A percentile compares a stretch with the other conserved stretches of the same genome.
Conservation (phyloP, 106 monocot species). For the Dendrobium catenatum region DNA sequence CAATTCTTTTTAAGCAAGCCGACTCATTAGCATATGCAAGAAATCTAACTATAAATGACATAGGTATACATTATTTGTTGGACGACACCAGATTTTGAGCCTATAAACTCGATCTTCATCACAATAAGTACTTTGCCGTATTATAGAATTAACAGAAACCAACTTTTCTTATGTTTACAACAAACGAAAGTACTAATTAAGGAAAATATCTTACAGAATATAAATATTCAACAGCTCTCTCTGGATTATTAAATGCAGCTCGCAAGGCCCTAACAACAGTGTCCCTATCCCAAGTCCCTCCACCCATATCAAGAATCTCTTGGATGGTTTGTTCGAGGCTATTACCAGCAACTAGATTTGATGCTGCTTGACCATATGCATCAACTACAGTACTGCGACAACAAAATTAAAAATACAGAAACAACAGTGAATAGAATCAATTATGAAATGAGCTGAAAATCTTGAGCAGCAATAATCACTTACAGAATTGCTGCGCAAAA, state of each 20-base stretch:
- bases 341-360: conserved; percentile 74
- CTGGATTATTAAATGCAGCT: conserved; percentile 90
- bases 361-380: conserved; percentile 72
- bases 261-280: conserved; percentile 76
- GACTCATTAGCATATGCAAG: too few relatives aligned
- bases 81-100: too few relatives aligned
- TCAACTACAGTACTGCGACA: conserved; percentile 35
- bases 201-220: conserved; percentile 56
- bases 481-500: neutral
- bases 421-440: neutral
- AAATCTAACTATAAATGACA: too few relatives aligned
- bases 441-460: neutral
- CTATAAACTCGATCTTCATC: neutral
- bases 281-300: conserved; percentile 81
- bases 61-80: too few relatives aligned
- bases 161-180: neutral
- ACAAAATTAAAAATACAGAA: neutral
- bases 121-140: neutral
- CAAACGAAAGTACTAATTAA: neutral
- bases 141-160: neutral
- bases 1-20: too few relatives aligned
- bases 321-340: conserved; percentile 62
- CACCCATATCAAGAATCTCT: conserved; percentile 82
- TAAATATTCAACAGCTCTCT: conserved; percentile 84
- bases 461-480: neutral